Evolutionary conservation across 1,139 yeast genomes (phyloP).

Genomic region (Spencermartinsiella ligniputridi): DNA sequence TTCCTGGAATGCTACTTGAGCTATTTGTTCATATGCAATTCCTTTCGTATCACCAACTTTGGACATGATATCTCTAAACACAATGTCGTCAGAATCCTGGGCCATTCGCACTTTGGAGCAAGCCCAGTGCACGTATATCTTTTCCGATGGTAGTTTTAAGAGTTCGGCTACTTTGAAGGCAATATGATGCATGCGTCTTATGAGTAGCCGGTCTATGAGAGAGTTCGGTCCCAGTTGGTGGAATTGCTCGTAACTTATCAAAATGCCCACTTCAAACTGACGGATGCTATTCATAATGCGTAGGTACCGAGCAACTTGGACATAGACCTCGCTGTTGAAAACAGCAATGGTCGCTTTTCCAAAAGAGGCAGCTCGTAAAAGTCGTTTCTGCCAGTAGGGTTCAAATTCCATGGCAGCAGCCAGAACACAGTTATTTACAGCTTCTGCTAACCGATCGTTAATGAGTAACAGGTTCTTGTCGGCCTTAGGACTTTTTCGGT

Average conservation of each 20-base stretch:
- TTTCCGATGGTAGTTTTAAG: slow-evolving; percentile 49
- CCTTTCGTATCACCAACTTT: slow-evolving; percentile 40
- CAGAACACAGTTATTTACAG: slow-evolving; percentile 65
- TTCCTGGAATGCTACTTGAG: slow-evolving; percentile 72
- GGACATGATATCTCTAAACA: slow-evolving; percentile 49
- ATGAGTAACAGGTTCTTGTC: slow-evolving; percentile 70
- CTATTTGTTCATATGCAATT: slow-evolving; percentile 59
- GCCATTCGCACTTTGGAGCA: slow-evolving; percentile 60
- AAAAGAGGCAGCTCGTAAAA: slow-evolving; percentile 77
- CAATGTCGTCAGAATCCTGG: slow-evolving; percentile 51
- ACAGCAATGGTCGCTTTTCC: slow-evolving; percentile 67
- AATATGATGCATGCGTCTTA: slow-evolving; percentile 57
- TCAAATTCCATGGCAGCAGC: slow-evolving; percentile 80
- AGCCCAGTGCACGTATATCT: slow-evolving; percentile 78
- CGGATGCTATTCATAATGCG: slow-evolving; percentile 70
- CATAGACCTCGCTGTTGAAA: slow-evolving; percentile 58
- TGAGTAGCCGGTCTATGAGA: slow-evolving; percentile 54
- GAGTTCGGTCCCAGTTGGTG: slow-evolving; percentile 39
- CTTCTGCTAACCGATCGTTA: slow-evolving; percentile 49
- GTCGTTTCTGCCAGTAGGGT: slow-evolving; percentile 70
- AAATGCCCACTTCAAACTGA: slow-evolving; percentile 59
- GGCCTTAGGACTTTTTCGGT: slow-evolving; percentile 73
- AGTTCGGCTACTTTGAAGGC: slow-evolving; percentile 59
- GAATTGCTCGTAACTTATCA: slow-evolving; percentile 55
- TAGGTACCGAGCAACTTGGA: slow-evolving; percentile 54